phyloP scores from a whole-genome alignment of 768 basidiomycete genomes.

The Tylopilus sp. region DNA sequence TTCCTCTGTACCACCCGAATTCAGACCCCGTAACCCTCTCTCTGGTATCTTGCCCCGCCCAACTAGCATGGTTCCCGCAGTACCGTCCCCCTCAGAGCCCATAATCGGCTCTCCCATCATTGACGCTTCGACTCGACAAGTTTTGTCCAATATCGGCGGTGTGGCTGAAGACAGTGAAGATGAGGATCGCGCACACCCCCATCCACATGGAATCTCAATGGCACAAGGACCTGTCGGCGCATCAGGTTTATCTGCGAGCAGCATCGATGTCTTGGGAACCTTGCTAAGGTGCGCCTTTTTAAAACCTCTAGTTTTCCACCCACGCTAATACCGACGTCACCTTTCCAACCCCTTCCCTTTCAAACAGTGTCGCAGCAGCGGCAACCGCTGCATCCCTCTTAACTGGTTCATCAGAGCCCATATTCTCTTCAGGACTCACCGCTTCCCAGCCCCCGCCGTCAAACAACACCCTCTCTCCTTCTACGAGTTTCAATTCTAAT shows the following conservation, averaged over 20 bases:
- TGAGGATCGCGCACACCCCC: conserved; percentile 13
- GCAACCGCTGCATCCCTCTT: conserved; percentile 85
- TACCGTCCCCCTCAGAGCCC: conserved; percentile 10
- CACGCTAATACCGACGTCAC: not conserved
- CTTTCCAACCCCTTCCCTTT: not conserved
- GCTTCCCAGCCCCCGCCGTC: conserved; percentile 28
- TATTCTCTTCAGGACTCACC: conserved; percentile 56
- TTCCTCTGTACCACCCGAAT: conserved; percentile 26
- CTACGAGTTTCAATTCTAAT: conserved; percentile 9
- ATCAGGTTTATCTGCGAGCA: conserved; percentile 57
- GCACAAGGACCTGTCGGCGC: conserved; percentile 27
- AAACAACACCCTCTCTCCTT: conserved; percentile 12
- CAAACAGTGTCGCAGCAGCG: conserved; percentile 75
- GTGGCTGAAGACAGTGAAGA: conserved; percentile 12
- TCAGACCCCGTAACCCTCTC: conserved; percentile 32
- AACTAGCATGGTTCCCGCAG: conserved; percentile 29
- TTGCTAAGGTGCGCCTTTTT: conserved; percentile 57
- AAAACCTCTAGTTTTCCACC: not conserved
- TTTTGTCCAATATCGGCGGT: not conserved
- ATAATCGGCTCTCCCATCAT: not conserved
- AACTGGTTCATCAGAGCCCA: conserved; percentile 65
- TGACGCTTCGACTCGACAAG: conserved; percentile 5
- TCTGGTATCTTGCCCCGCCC: conserved; percentile 40
- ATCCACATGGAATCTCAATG: conserved; percentile 24
- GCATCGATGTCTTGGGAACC: conserved; percentile 82